Evolutionary conservation across 2,329 filamentous ascomycete species (phyloP), one percentile per base, ranked within the genome.

Genomic region (Colletotrichum destructivum): DNA sequence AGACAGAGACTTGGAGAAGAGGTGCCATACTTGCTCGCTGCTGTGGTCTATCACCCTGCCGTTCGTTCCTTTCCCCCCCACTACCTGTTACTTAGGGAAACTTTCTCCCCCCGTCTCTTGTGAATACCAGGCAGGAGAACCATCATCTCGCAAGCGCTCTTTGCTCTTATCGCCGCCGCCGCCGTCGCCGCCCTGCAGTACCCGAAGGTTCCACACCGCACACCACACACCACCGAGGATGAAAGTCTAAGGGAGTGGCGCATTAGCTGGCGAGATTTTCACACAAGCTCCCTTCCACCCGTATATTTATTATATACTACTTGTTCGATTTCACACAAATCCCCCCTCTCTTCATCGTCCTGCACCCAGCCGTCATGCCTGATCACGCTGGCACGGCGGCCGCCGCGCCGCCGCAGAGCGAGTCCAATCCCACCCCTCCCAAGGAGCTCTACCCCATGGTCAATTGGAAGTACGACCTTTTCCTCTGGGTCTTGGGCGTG

Each of bases 401-500:
- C 59, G 66, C 69, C 15, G 71, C 76, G 62, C 65, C 74, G 69
- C 75, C 76, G 40, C 75, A 77, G 73, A 76, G 77, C 75, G 75
- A 75, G 21, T 66, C 66, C 54, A 75, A 76, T 46, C 76, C 76
- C 18, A 76, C 77, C 64, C 71, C 75, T 23, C 74, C 77, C 71
- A 89, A 89, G 79, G 89, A 92, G 80, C 84, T 90, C 55, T 90
- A 90, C 76, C 90, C 90, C 63, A 93, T 93, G 91, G 91, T 90
- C 77, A 88, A 89, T 76, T 93, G 89, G 87, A 91, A 92, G 75
- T 95, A 95, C 81, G 93, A 95, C 83, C 86, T 91, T 71, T 93
- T 95, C 78, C 86, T 95, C 42, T 94, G 93, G 88, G 87, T 88
- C 60, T 92, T 95, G 80, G 93, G 92, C 52, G 89, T 98, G 74